Conservation (phyloP, 2,329 filamentous ascomycete species). For the Sporothrix schenckii region DNA sequence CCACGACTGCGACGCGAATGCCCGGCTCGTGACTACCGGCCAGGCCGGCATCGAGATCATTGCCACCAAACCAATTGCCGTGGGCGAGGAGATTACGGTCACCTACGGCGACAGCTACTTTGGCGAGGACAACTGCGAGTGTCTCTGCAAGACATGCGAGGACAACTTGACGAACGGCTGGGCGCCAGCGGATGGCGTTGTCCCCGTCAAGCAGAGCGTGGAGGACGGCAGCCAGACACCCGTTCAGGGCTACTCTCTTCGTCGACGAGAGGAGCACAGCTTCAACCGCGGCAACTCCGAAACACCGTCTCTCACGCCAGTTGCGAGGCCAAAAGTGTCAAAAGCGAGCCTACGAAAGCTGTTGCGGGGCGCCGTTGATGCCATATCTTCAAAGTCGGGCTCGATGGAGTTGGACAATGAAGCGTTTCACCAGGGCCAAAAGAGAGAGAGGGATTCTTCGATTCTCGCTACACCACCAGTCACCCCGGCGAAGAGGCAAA, state of each 20-base stretch:
- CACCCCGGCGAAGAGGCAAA: constrained; percentile 58
- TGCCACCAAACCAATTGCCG: constrained; percentile 76
- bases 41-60: constrained; percentile 89
- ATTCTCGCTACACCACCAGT: constrained; percentile 58
- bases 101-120: constrained; percentile 97
- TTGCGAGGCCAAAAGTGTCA: constrained; percentile 56
- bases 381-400: not conserved
- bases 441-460: constrained; percentile 47
- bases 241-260: constrained; percentile 58
- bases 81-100: constrained; percentile 94
- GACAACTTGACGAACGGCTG: constrained; percentile 76
- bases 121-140: constrained; percentile 92
- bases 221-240: constrained; percentile 51
- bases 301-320: constrained; percentile 60
- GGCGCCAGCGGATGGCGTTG: constrained; percentile 58
- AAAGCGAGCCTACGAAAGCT: constrained; percentile 43
- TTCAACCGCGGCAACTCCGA: constrained; percentile 51
- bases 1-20: constrained; percentile 94
- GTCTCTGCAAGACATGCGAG: constrained; percentile 88
- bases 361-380: constrained; percentile 4
- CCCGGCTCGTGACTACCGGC: constrained; percentile 79
- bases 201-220: constrained; percentile 56
- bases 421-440: constrained; percentile 38
- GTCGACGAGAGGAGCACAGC: constrained; percentile 57
- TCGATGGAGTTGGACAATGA: not conserved